Conservation (phyloP, 495 filamentous ascomycete species). For the Annulohypoxylon moriforme region DNA sequence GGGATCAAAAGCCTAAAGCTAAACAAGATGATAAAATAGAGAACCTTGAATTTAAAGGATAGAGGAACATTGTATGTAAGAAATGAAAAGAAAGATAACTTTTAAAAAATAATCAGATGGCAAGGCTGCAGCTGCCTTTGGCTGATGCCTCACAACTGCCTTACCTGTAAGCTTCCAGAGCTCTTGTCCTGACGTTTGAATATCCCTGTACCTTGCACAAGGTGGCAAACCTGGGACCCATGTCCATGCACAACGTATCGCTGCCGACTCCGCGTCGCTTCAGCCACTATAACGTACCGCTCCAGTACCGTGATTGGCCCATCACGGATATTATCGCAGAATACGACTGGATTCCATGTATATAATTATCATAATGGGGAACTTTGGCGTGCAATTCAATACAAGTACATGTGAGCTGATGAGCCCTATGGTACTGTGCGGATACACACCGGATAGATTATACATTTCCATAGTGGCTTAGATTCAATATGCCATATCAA, state of each 20-base stretch:
- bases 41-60: not conserved
- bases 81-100: not conserved
- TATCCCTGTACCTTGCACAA: not conserved
- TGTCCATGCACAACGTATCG: not conserved
- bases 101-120: not conserved
- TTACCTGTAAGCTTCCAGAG: conserved; percentile 17
- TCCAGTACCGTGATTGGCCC: not conserved
- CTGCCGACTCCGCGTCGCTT: not conserved
- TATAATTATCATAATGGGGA: too few relatives aligned
- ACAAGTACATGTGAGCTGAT: not conserved
- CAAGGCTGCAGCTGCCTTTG: conserved; percentile 13
- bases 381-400: too few relatives aligned
- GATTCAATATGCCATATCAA: not conserved
- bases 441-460: not conserved
- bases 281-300: not conserved
- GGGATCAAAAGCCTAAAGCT: not conserved
- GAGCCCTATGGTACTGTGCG: not conserved
- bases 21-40: not conserved
- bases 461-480: not conserved
- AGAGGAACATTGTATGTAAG: not conserved
- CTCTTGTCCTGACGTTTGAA: not conserved
- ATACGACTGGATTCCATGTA: not conserved
- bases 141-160: conserved; percentile 9
- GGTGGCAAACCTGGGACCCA: not conserved
- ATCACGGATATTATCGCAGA: not conserved